phyloP scores from a whole-genome alignment of 2,329 filamentous ascomycete species.

The Rosellinia necatrix region DNA sequence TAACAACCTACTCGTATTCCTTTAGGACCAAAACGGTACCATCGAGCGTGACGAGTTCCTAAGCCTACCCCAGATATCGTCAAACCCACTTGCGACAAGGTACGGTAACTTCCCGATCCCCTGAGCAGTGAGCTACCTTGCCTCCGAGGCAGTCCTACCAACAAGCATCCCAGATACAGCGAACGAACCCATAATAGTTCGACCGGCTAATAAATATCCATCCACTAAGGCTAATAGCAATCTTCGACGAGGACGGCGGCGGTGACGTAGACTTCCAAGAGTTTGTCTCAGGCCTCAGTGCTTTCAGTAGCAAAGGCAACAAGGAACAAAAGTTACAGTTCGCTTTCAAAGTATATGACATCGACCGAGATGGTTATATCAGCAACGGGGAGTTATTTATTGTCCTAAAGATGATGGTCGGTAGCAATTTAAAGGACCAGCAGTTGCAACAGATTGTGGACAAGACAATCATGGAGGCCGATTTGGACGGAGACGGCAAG shows the following conservation, averaged over 20 bases:
- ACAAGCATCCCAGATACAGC: neutral
- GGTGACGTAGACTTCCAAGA: constrained; percentile 99
- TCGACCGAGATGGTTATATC: constrained; percentile 97
- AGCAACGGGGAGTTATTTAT: constrained; percentile 99
- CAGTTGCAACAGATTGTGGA: constrained; percentile 99
- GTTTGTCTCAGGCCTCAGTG: constrained; percentile 92
- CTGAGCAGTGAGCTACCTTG: neutral
- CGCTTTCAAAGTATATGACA: constrained; percentile 99
- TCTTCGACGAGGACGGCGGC: constrained; percentile 97
- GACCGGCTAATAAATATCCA: constrained; percentile 3
- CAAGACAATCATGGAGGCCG: constrained; percentile 99
- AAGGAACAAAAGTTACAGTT: constrained; percentile 98
- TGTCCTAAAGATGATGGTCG: constrained; percentile 99
- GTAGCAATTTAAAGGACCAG: constrained; percentile 97
- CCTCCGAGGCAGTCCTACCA: neutral
- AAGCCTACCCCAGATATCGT: constrained; percentile 94
- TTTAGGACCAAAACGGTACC: constrained; percentile 92
- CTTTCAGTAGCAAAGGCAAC: constrained; percentile 97
- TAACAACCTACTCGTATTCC: constrained; percentile 13
- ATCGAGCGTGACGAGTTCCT: constrained; percentile 99
- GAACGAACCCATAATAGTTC: neutral
- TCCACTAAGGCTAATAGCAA: constrained; percentile 84
- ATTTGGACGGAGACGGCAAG: constrained; percentile 93
- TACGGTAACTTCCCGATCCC: constrained; percentile 52
- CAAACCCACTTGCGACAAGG: constrained; percentile 95